phyloP scores from a whole-genome alignment of 192 early-diverging fungal genomes.

The Podila clonocystis region DNA sequence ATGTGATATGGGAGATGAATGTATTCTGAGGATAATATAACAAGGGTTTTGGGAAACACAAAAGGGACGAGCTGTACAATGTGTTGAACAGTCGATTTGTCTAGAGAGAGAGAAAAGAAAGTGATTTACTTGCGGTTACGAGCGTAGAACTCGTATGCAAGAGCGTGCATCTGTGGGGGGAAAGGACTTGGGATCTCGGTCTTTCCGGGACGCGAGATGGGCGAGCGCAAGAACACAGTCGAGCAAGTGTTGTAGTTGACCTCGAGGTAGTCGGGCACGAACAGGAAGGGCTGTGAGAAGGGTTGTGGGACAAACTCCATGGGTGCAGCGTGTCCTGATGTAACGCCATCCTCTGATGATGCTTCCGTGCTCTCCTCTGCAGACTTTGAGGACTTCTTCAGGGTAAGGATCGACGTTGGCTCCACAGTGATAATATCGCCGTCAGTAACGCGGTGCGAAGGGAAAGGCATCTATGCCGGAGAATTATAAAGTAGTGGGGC shows the following conservation, averaged over 20 bases:
- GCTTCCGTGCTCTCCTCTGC: slow-evolving; percentile 3
- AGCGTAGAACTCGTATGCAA: slow-evolving; percentile 94
- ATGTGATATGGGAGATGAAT: too few relatives aligned
- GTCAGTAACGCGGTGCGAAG: slow-evolving; percentile 82
- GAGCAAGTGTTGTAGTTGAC: slow-evolving; percentile 96
- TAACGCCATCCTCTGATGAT: slow-evolving; percentile 45
- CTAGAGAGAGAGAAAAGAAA: background rate
- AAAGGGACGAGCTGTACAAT: background rate
- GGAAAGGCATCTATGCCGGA: slow-evolving; percentile 66
- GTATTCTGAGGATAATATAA: too few relatives aligned
- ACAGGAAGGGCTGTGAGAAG: slow-evolving; percentile 94
- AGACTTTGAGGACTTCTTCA: slow-evolving; percentile 54
- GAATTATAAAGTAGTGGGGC: background rate
- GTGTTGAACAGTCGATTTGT: background rate
- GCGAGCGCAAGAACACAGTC: slow-evolving; percentile 86
- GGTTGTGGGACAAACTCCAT: slow-evolving; percentile 72
- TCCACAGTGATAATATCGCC: slow-evolving; percentile 91
- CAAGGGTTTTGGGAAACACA: background rate
- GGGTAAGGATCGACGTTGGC: slow-evolving; percentile 73
- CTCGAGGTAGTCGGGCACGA: slow-evolving; percentile 96
- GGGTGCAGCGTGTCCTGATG: slow-evolving; percentile 7
- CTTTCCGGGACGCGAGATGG: slow-evolving; percentile 83
- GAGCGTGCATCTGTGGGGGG: slow-evolving; percentile 87
- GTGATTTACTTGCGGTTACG: slow-evolving; percentile 54
- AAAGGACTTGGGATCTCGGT: slow-evolving; percentile 96